Evolutionary conservation across 169 alveolate species (phyloP).

Genomic region (Plasmodium coatneyi): DNA sequence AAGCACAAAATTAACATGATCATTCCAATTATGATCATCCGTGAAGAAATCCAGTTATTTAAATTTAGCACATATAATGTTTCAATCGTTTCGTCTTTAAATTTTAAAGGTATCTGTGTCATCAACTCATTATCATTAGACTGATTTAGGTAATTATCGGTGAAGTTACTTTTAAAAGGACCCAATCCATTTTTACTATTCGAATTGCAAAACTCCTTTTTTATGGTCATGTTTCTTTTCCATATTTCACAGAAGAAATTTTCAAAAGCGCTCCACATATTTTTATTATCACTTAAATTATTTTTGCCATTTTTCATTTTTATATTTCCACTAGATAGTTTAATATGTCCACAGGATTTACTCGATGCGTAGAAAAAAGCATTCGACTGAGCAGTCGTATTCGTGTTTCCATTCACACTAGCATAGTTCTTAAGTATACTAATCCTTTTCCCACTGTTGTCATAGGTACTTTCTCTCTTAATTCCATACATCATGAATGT

Average conservation of each 20-base stretch:
- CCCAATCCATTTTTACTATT: conserved; percentile 24
- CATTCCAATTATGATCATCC: conserved; percentile 64
- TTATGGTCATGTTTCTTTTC: conserved; percentile 50
- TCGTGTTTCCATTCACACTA: neutral
- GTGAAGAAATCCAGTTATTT: conserved; percentile 66
- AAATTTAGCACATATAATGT: conserved; percentile 80
- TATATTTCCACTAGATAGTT: conserved; percentile 29
- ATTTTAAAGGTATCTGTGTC: conserved; percentile 77
- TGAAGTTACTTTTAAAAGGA: conserved; percentile 36
- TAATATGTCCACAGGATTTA: conserved; percentile 34
- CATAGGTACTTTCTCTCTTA: conserved; percentile 16
- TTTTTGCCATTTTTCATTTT: conserved; percentile 19
- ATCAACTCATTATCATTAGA: conserved; percentile 48
- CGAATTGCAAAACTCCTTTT: conserved; percentile 8
- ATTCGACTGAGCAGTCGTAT: neutral
- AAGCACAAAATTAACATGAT: conserved; percentile 65
- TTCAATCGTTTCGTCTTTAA: conserved; percentile 77
- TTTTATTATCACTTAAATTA: neutral
- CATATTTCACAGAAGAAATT: conserved; percentile 41
- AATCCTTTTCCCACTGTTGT: neutral
- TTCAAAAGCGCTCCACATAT: neutral
- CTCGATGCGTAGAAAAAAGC: conserved; percentile 9
- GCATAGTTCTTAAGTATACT: neutral
- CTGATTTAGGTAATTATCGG: conserved; percentile 25
- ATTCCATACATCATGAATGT: neutral